These are phyloP conservation scores for Fallopia convolvulus DNA, from an alignment of 148 eudicot genomes.

Conservation along the genomic window DNA sequence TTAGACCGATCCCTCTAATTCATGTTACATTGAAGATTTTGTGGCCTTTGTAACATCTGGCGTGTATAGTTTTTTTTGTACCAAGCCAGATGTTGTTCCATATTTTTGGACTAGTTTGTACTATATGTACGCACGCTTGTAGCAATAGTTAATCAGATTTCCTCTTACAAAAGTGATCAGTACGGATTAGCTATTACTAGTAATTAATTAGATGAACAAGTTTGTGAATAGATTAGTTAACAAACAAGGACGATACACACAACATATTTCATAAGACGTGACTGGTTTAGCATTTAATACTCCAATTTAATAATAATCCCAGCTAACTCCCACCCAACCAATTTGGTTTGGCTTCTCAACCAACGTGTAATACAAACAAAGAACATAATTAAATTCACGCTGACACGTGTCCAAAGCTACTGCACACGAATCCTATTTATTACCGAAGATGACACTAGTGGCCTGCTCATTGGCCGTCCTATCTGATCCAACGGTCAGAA, in stretches of 20 bases:
- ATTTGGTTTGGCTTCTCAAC: conserved; percentile 1
- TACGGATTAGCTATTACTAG: too few species aligned
- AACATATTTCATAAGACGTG: neutral
- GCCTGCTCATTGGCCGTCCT: neutral
- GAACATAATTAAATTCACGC: neutral
- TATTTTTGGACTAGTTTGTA: too few species aligned
- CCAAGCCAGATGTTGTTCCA: too few species aligned
- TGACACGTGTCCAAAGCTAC: neutral
- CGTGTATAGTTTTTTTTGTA: too few species aligned
- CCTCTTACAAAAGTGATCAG: too few species aligned
- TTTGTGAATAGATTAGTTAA: neutral
- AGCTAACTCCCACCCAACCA: conserved; percentile 2
- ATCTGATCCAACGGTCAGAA: neutral
- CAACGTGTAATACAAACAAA: neutral
- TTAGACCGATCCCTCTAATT: too few species aligned
- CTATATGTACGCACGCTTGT: too few species aligned
- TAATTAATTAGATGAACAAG: too few species aligned
- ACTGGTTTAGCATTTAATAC: neutral
- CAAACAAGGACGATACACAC: neutral
- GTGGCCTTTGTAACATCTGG: too few species aligned
- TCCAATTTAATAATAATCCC: neutral
- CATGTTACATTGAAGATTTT: too few species aligned
- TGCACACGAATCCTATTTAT: neutral
- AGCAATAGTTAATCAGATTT: too few species aligned
- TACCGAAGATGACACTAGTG: neutral